Conservation (phyloP, 148 eudicot genomes). For the Diospyros lotus region DNA sequence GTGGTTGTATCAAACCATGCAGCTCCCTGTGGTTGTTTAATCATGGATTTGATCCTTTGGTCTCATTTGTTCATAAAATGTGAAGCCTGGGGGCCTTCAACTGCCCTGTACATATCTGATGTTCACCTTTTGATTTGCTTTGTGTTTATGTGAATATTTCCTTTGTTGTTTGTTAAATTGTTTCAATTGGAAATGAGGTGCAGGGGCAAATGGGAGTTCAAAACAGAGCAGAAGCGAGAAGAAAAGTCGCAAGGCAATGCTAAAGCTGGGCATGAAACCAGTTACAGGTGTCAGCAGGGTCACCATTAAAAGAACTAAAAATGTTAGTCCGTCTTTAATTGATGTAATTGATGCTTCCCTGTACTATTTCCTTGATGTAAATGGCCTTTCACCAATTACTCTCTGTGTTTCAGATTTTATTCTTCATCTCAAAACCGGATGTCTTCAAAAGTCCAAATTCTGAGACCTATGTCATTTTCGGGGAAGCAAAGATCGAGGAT, state of each 20-base stretch:
- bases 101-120: background rate
- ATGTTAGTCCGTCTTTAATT: conserved; percentile 29
- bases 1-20: too few species aligned
- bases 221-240: conserved; percentile 88
- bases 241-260: conserved; percentile 84
- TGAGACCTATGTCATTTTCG: conserved; percentile 67
- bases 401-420: conserved; percentile 42
- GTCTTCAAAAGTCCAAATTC: conserved; percentile 78
- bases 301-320: conserved; percentile 78
- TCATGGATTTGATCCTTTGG: too few species aligned
- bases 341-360: background rate
- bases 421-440: conserved; percentile 72
- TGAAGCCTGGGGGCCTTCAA: background rate
- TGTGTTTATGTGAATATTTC: background rate
- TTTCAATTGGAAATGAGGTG: background rate
- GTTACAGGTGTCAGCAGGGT: conserved; percentile 69
- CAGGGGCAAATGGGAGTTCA: conserved; percentile 33
- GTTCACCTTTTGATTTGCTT: background rate
- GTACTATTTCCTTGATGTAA: background rate
- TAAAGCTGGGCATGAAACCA: conserved; percentile 84
- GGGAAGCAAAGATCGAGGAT: conserved; percentile 79
- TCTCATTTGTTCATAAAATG: too few species aligned
- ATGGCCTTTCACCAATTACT: background rate
- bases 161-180: background rate
- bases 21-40: too few species aligned